Evolutionary conservation across 257 asterid genomes (phyloP).

Genomic region (Scutellaria minor): DNA sequence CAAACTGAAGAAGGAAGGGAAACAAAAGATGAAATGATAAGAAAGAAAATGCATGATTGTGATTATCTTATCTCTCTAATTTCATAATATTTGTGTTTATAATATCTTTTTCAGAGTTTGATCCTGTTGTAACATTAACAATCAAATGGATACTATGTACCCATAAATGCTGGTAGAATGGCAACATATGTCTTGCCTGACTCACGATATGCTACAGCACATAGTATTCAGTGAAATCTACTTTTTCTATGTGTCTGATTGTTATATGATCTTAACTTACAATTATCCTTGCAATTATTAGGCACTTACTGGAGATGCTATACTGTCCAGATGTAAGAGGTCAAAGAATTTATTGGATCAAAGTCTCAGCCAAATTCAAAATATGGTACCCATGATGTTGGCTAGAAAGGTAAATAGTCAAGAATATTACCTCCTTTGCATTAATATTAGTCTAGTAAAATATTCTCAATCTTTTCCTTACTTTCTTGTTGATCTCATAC

Average conservation of each 20-base stretch:
- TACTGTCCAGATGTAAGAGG: slow-evolving; percentile 71
- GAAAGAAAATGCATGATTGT: not conserved
- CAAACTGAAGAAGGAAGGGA: not conserved
- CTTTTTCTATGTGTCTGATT: slow-evolving; percentile 18
- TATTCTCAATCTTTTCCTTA: slow-evolving; percentile 7
- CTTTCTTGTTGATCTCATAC: not conserved
- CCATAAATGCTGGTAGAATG: not conserved
- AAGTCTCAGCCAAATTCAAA: slow-evolving; percentile 69
- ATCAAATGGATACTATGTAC: not conserved
- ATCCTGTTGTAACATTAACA: not conserved
- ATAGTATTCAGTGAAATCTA: not conserved
- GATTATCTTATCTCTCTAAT: not conserved
- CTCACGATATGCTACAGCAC: not conserved
- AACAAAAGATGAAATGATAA: not conserved
- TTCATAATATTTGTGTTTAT: not conserved
- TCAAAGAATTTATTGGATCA: slow-evolving; percentile 64
- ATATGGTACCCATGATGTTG: slow-evolving; percentile 73
- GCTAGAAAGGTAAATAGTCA: slow-evolving; percentile 69
- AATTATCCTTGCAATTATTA: slow-evolving; percentile 39
- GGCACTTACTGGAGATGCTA: slow-evolving; percentile 88
- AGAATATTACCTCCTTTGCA: too few relatives aligned
- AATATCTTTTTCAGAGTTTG: not conserved
- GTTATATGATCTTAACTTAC: not conserved
- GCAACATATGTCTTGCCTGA: too few relatives aligned
- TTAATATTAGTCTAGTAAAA: not conserved